Evolutionary conservation across 352 stramenopile genomes (phyloP).

Genomic region (Phytophthora macrochlamydospora): DNA sequence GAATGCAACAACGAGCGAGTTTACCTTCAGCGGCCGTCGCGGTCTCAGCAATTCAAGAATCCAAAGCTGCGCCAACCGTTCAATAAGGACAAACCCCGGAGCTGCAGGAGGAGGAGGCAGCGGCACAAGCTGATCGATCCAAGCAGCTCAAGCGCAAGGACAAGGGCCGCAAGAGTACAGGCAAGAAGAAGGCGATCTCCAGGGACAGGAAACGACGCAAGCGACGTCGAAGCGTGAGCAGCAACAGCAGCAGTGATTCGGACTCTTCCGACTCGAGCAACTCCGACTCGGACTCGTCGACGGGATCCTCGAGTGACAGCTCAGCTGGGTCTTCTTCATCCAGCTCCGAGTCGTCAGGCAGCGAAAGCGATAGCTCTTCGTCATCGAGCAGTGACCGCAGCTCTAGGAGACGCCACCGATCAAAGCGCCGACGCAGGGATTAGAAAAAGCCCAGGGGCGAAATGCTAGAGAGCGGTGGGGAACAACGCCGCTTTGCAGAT

Average conservation of each 20-base stretch:
- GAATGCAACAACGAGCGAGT: slow-evolving; percentile 88
- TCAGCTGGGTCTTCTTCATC: slow-evolving; percentile 20
- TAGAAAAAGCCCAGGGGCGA: slow-evolving; percentile 17
- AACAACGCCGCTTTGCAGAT: too few species aligned
- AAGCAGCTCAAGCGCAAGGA: slow-evolving; percentile 35
- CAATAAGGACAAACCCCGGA: slow-evolving; percentile 80
- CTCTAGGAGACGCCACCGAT: slow-evolving; percentile 27
- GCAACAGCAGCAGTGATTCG: slow-evolving; percentile 34
- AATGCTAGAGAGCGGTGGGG: too few species aligned
- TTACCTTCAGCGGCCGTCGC: slow-evolving; percentile 79
- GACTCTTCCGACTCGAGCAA: slow-evolving; percentile 18
- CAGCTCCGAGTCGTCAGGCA: slow-evolving; percentile 30
- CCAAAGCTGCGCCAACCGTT: slow-evolving; percentile 83
- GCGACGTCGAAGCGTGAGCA: slow-evolving; percentile 36
- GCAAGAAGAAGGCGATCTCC: slow-evolving; percentile 10
- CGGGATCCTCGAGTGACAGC: slow-evolving; percentile 20
- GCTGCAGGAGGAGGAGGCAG: slow-evolving; percentile 38
- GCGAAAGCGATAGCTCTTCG: slow-evolving; percentile 34
- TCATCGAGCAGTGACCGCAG: slow-evolving; percentile 34
- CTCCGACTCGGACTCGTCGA: slow-evolving; percentile 27
- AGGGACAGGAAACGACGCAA: slow-evolving; percentile 23
- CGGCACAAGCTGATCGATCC: slow-evolving; percentile 11
- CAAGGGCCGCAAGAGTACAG: slow-evolving; percentile 24
- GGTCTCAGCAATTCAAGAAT: slow-evolving; percentile 81
- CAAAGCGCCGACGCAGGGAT: slow-evolving; percentile 50